Evolutionary conservation across 495 filamentous ascomycete species (phyloP), one percentile per base, ranked within the genome.

Genomic region (Hyaloscypha bicolor): DNA sequence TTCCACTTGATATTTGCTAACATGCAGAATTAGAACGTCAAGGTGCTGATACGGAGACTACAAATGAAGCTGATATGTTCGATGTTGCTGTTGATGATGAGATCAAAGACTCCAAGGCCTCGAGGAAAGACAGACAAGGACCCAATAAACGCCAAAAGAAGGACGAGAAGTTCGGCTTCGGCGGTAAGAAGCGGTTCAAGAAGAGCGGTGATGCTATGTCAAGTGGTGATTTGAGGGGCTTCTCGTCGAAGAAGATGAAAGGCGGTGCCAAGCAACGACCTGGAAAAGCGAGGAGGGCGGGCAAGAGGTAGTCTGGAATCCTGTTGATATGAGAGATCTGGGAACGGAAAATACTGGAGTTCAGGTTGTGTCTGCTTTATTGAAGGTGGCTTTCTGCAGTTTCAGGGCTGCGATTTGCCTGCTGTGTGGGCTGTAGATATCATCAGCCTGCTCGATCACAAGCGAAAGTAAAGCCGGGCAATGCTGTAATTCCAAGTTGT

Each of bases 41-140:
- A 83, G 87, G 89, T 71, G 87, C 88, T 64, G 86, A 88, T 71
- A 70, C 79, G 58, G 56, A 74, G 16, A 70, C 71, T 61, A 88
- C 88, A 11, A 87, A 88, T 65, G 93, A 97, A 73, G 89, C 89
- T 52, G 93, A 97, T 75, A 86, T 97, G 71, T 99, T 99, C 81
- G 94, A 97, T 77, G 89, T 99, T 16, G 92, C 90, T 62, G 88
- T 99, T 60, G 95, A 99, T 69, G 88, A 94, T 55, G 88, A 90
- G 63, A 81, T 86, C 55, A 68, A 63, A 37, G 74, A 75, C n/a
- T 72, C 77, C 68, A 78, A 77, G 64, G 68, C 72, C 35, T 76
- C 77, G 67, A 80, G 84, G 57, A 78, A 79, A 55, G 82, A 81
- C 64, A 65, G 74, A 32, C 74, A 75, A 57, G 77, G 80, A 67